These are phyloP conservation scores for Schizopora paradoxa DNA, from an alignment of 1,284 basidiomycete species.

Conservation along the genomic window DNA sequence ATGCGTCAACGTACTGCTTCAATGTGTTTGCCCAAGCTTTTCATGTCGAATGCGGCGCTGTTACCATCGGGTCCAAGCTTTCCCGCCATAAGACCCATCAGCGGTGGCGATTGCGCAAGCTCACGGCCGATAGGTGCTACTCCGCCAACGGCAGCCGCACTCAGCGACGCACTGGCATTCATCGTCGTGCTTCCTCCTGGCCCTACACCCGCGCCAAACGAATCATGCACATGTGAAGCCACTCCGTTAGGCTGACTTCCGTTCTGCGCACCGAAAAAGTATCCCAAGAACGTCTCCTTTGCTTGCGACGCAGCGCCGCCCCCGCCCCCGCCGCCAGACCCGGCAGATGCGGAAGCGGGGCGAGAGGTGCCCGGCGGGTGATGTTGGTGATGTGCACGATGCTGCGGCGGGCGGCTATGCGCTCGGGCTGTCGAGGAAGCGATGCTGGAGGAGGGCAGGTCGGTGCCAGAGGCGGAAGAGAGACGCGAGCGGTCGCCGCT, in stretches of 20 bases:
- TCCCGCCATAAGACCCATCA: constrained; percentile 58
- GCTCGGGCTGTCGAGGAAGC: constrained; percentile 8
- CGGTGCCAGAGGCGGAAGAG: constrained; percentile 22
- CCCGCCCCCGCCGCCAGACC: constrained; percentile 25
- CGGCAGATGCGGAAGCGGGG: constrained; percentile 13
- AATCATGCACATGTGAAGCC: too few species aligned
- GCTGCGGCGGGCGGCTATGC: too few species aligned
- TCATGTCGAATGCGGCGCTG: constrained; percentile 96
- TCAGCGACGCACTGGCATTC: constrained; percentile 18
- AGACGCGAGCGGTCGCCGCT: constrained; percentile 31
- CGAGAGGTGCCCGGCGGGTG: constrained; percentile 7
- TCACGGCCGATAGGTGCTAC: constrained; percentile 55
- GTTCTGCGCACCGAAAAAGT: constrained; percentile 88
- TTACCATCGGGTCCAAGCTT: constrained; percentile 67
- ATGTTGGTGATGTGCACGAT: constrained; percentile 17
- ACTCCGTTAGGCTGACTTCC: constrained; percentile 57
- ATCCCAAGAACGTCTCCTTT: constrained; percentile 88
- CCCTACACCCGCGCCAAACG: too few species aligned
- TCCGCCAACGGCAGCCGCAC: constrained; percentile 16
- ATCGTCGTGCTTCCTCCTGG: constrained; percentile 34
- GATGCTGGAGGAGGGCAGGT: constrained; percentile 13
- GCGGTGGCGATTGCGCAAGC: constrained; percentile 42
- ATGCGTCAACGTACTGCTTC: constrained; percentile 65
- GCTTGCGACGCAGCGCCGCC: constrained; percentile 48
- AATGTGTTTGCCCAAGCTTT: constrained; percentile 93